A percentile compares a stretch with the other conserved stretches of the same genome.
Evolutionary conservation across 202 grass and related monocot species (phyloP).

Genomic region (Setaria italica): DNA sequence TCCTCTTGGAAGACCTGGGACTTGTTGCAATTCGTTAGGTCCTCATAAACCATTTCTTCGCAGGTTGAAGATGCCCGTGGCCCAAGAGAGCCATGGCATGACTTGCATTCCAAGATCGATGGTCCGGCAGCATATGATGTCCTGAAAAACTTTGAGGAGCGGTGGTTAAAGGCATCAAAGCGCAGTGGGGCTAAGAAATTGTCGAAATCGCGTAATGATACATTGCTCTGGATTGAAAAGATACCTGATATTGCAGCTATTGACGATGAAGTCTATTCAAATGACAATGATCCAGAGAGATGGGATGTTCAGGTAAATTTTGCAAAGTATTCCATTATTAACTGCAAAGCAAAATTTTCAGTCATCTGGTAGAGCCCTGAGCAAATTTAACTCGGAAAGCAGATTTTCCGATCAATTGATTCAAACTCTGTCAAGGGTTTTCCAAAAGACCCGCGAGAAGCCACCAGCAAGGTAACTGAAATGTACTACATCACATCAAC

Average conservation of each 20-base stretch:
- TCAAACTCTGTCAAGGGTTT: conserved; percentile 84
- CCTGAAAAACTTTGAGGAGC: conserved; percentile 67
- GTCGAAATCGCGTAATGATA: conserved; percentile 47
- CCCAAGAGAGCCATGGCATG: conserved; percentile 80
- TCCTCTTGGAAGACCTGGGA: background rate
- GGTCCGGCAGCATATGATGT: conserved; percentile 75
- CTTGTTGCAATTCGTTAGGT: background rate
- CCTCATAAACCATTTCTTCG: background rate
- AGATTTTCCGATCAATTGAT: conserved; percentile 94
- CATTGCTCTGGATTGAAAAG: conserved; percentile 57
- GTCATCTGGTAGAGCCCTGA: background rate
- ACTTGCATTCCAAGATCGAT: conserved; percentile 74
- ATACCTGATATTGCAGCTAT: conserved; percentile 51
- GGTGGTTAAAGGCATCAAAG: conserved; percentile 67
- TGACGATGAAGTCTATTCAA: conserved; percentile 46
- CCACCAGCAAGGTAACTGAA: conserved; percentile 57
- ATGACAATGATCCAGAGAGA: conserved; percentile 55
- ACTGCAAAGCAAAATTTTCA: background rate
- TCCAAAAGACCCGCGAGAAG: conserved; percentile 70
- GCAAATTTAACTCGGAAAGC: conserved; percentile 19
- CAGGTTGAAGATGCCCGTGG: conserved; percentile 55
- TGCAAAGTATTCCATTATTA: background rate
- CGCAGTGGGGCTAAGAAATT: conserved; percentile 48
- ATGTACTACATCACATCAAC: background rate
- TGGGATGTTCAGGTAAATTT: conserved; percentile 70